Evolutionary conservation across 371 early-diverging fungal species (phyloP), one percentile per base, ranked within the genome.

Genomic region (Mortierella sp.): DNA sequence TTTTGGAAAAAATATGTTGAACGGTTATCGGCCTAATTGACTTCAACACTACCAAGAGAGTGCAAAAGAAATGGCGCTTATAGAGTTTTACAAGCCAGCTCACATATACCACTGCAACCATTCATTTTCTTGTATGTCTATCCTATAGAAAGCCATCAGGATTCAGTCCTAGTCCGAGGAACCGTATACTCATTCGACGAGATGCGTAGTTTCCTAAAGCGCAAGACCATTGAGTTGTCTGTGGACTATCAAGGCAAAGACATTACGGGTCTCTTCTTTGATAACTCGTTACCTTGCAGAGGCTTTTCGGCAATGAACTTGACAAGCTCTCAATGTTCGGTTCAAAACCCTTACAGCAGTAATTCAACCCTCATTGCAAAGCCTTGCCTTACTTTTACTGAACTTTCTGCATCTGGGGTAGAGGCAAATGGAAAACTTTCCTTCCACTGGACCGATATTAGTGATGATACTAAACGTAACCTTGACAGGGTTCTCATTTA

Each of bases 171-270:
- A 35, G 85, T 89, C 8, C 85, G 83, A 61, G 90, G 90, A 26
- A 67, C 76, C 19, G 68, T 87, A 19, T 89, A 87, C 43, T 67
- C 75, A 0, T 84, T 86, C 54, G 80, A 74, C 10, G 72, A 34
- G 17, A 78, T 87, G 70, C 82, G 85, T 34, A 17, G 5, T 3
- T 87, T 84, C 61, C 83, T 89, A 60, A 35, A 67, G 0, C 54
- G 68, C 42, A 83, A 85, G 64, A 84, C 76, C 5, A 43, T 87
- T 40, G 83, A 83, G 47, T 56, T 89, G 45, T 83, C 85, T 19
- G 80, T 66, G 15, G 90, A 88, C 58, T 89, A 85, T 51, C 82
- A 82, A 22, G 87, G 83, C 45, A 81, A 81, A 26, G 90, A 89
- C 54, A 79, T 89, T 59, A 77, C 85, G 9, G 34, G 70, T 3